Base-by-base conservation (phyloP, 164 flowering plant genomes). In the Tetrastigma voinierianum region DNA sequence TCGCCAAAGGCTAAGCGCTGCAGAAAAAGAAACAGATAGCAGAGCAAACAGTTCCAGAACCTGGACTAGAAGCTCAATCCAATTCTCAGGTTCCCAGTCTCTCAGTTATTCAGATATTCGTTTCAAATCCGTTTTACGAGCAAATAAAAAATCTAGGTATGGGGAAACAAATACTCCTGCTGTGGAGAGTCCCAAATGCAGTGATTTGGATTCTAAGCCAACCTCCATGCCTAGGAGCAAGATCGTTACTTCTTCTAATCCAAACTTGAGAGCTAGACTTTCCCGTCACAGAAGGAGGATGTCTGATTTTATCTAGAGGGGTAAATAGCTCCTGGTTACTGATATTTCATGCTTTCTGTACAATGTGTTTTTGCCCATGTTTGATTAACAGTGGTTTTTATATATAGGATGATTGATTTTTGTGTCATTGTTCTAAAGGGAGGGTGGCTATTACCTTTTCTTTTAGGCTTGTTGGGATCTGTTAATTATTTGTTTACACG, bases 271-370 rank as follows among this genome's bases (percentile, higher is more conserved):
- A 70, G 73, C 48, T 14, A 61, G 74, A 13, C 40, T 75, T 19
- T 1, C 59, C 67, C 84, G 70, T 32, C 96, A 90, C 66, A 72
- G 87, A 57, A 78, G 96, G 71, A 85, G 92, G 64, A 82, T 82
- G 88, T 90, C 92, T 57, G 81, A 81, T 77, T 60, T 87, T 4
- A 69, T 77, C 57, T 83, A 59, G 75, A 56, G 65, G 65, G 20
- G 40, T 25, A 47, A 11, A 12, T 3, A 15, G n/a, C 43, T 67
- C 40, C 40, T 32, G 40, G 40, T 32, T 32, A 32, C 3, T 32
- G 40, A 32, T 32, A 32, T 32, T 57, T 54, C 10, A 40, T 10
- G 58, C 46, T 64, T 14, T 65, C 48, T 65, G 69, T 69, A 56
- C 7, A 59, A 54, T 61, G 43, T 65, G 54, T 55, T 25, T n/a